Conservation (phyloP, 106 monocot genomes). For the Dendrobium catenatum region DNA sequence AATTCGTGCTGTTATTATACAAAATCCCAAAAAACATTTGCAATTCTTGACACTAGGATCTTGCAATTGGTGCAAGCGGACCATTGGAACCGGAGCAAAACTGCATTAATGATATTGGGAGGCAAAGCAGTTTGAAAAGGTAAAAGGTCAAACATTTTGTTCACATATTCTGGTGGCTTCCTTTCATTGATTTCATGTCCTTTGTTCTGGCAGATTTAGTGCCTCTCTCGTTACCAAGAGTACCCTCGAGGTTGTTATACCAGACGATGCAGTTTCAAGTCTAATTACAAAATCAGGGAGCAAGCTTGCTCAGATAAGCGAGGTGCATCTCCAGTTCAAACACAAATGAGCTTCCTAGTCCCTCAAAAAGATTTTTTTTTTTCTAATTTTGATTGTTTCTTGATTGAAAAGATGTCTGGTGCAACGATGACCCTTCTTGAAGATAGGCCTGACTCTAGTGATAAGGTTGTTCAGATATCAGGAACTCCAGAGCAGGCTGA, state of each 20-base stretch:
- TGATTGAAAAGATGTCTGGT: slow-evolving; percentile 75
- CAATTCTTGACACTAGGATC: slow-evolving; percentile 39
- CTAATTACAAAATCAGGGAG: slow-evolving; percentile 72
- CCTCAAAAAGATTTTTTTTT: background rate
- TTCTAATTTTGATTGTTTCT: background rate
- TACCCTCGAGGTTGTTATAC: slow-evolving; percentile 80
- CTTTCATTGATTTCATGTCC: background rate
- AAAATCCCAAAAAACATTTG: background rate
- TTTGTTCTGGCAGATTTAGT: slow-evolving; percentile 31
- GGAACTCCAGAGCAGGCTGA: slow-evolving; percentile 92
- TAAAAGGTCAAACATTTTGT: background rate
- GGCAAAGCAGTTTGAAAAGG: slow-evolving; percentile 55
- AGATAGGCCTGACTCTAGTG: slow-evolving; percentile 48
- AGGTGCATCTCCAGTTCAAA: slow-evolving; percentile 27
- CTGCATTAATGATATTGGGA: slow-evolving; percentile 49
- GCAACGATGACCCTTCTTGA: slow-evolving; percentile 66
- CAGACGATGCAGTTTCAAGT: slow-evolving; percentile 64
- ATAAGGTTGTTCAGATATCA: slow-evolving; percentile 78
- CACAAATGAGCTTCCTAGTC: background rate
- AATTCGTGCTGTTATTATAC: background rate
- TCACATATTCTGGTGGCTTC: background rate
- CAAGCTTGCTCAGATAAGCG: slow-evolving; percentile 89
- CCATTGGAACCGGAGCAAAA: slow-evolving; percentile 55
- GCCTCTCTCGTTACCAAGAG: slow-evolving; percentile 58
- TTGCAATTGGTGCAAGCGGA: slow-evolving; percentile 39